Percentiles rank a stretch among this genome's conserved stretches.
Evolutionary conservation across 805 yeast species (phyloP).

Genomic region (Metschnikowia henanensis): DNA sequence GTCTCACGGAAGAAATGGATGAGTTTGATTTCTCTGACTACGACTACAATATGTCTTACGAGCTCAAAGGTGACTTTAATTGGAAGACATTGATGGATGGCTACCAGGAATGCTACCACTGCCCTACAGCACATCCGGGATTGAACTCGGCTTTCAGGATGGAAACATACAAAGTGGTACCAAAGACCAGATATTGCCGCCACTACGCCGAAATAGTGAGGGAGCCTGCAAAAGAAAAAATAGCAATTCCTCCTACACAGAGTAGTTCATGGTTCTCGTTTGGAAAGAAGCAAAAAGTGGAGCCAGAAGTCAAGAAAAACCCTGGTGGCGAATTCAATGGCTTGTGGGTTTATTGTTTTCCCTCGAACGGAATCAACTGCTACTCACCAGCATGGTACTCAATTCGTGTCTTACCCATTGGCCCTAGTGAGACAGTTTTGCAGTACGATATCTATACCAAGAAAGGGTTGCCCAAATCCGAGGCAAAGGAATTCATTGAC

Average conservation of each 20-base stretch:
- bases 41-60: conserved; percentile 65
- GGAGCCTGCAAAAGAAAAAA: conserved; percentile 22
- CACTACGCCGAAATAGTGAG: conserved; percentile 57
- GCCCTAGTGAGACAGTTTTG: conserved; percentile 53
- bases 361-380: conserved; percentile 61
- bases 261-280: conserved; percentile 53
- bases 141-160: conserved; percentile 54
- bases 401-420: conserved; percentile 56
- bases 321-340: conserved; percentile 65
- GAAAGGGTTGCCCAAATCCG: conserved; percentile 52
- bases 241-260: conserved; percentile 11
- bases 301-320: conserved; percentile 39
- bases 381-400: conserved; percentile 69
- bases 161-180: conserved; percentile 66
- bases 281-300: conserved; percentile 32
- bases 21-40: conserved; percentile 62
- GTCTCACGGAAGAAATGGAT: conserved; percentile 50
- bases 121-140: conserved; percentile 70
- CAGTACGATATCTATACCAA: conserved; percentile 63
- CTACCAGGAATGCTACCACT: conserved; percentile 66
- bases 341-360: conserved; percentile 61
- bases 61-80: conserved; percentile 61
- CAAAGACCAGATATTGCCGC: conserved; percentile 58
- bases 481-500: conserved; percentile 62
- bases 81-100: conserved; percentile 72